Evolutionary conservation across 1,139 yeast species (phyloP).

Genomic region (Blastobotrys apis): DNA sequence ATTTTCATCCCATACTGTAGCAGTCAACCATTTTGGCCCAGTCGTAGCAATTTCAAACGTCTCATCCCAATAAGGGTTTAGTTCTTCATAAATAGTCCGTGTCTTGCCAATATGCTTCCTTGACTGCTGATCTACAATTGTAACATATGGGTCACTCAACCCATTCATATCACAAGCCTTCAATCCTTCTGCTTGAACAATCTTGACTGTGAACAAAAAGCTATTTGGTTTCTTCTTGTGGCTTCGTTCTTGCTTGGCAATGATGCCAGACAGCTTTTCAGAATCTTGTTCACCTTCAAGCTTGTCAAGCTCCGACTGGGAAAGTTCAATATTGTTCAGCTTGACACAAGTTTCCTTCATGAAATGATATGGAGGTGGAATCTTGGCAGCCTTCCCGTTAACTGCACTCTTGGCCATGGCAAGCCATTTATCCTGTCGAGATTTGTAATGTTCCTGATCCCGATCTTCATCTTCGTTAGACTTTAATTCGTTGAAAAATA

Average conservation of each 20-base stretch:
- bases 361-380: conserved; percentile 57
- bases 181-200: conserved; percentile 69
- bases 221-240: conserved; percentile 38
- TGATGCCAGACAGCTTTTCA: conserved; percentile 50
- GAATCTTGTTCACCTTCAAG: conserved; percentile 63
- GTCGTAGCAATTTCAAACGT: conserved; percentile 58
- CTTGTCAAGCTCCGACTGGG: conserved; percentile 53
- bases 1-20: conserved; percentile 73
- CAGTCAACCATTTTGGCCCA: conserved; percentile 41
- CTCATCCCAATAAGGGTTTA: conserved; percentile 86
- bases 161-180: conserved; percentile 50
- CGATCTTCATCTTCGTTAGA: conserved; percentile 36
- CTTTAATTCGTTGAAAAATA: conserved; percentile 45
- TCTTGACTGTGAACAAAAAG: conserved; percentile 61
- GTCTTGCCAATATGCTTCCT: conserved; percentile 67
- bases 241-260: conserved; percentile 33
- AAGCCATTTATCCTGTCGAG: conserved; percentile 38
- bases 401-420: conserved; percentile 44
- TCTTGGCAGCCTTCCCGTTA: conserved; percentile 34
- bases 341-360: conserved; percentile 66
- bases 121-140: conserved; percentile 57
- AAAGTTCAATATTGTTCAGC: conserved; percentile 63
- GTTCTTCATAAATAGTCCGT: conserved; percentile 54
- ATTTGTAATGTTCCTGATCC: conserved; percentile 26
- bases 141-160: conserved; percentile 62